Conservation (phyloP, 768 basidiomycete genomes). For the Suillus tomentosus region DNA sequence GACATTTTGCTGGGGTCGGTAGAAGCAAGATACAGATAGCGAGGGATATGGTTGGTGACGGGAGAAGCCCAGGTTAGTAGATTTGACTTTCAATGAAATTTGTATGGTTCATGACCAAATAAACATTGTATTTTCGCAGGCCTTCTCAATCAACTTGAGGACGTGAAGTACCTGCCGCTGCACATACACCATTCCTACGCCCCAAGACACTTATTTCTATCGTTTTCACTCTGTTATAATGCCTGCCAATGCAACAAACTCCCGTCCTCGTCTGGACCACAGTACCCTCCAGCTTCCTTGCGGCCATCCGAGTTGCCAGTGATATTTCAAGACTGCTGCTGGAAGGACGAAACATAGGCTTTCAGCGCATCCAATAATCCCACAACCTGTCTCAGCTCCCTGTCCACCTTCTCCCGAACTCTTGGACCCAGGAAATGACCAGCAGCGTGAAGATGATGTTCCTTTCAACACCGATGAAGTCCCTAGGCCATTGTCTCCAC, state of each 20-base stretch:
- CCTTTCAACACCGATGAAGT: too few species aligned
- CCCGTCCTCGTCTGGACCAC: background rate
- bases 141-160: background rate
- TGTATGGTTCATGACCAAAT: background rate
- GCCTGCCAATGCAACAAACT: too few species aligned
- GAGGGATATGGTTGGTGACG: background rate
- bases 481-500: background rate
- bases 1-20: background rate
- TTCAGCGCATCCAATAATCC: background rate
- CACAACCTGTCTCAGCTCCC: too few species aligned
- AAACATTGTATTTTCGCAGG: background rate
- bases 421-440: too few species aligned
- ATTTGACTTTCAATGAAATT: background rate
- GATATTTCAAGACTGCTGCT: too few species aligned
- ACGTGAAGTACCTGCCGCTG: background rate
- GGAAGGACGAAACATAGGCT: too few species aligned
- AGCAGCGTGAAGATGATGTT: too few species aligned
- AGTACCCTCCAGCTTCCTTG: conserved; percentile 7
- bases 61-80: background rate
- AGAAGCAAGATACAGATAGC: background rate
- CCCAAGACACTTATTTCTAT: background rate
- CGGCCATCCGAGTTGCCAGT: too few species aligned
- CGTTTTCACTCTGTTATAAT: background rate
- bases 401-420: too few species aligned
- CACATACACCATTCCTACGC: background rate